These are phyloP conservation scores for Citeromyces hawaiiensis DNA, from an alignment of 1,139 yeast genomes.

Conservation along the genomic window DNA sequence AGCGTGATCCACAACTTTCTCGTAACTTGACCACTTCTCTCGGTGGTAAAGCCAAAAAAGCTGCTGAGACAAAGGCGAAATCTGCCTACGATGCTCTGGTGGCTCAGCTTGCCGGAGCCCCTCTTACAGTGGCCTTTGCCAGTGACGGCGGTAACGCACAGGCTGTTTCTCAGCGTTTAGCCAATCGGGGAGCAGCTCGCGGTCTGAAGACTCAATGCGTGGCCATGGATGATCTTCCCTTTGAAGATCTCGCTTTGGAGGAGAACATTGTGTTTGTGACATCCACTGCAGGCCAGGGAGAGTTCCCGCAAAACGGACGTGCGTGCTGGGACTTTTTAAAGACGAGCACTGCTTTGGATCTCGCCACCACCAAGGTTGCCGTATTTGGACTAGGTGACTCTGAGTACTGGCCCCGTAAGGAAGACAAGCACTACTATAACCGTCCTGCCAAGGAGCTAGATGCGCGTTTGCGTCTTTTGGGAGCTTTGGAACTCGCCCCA, in stretches of 20 bases:
- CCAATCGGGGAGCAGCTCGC: conserved; percentile 74
- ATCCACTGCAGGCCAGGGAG: conserved; percentile 97
- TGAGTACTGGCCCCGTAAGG: conserved; percentile 94
- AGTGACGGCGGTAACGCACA: conserved; percentile 96
- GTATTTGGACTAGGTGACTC: conserved; percentile 93
- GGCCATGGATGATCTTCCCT: conserved; percentile 75
- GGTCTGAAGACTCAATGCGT: conserved; percentile 70
- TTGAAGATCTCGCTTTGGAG: conserved; percentile 73
- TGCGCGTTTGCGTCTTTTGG: conserved; percentile 51
- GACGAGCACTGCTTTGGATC: conserved; percentile 55
- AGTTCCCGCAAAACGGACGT: conserved; percentile 91
- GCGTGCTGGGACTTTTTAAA: conserved; percentile 80
- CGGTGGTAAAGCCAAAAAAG: conserved; percentile 45
- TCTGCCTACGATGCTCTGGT: conserved; percentile 65
- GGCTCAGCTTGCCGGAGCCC: conserved; percentile 89
- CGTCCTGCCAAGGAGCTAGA: conserved; percentile 76
- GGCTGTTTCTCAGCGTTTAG: conserved; percentile 66
- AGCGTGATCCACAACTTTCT: conserved; percentile 62
- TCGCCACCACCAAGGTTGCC: conserved; percentile 54
- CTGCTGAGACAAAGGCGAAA: conserved; percentile 59
- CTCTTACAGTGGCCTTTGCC: conserved; percentile 79
- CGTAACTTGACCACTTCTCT: conserved; percentile 54
- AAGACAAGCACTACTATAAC: conserved; percentile 86
- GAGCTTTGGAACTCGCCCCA: conserved; percentile 61
- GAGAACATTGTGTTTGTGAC: conserved; percentile 72